These are phyloP conservation scores for Fusarium sarcochroum DNA, from an alignment of 2,329 filamentous ascomycete genomes.

Conservation along the genomic window DNA sequence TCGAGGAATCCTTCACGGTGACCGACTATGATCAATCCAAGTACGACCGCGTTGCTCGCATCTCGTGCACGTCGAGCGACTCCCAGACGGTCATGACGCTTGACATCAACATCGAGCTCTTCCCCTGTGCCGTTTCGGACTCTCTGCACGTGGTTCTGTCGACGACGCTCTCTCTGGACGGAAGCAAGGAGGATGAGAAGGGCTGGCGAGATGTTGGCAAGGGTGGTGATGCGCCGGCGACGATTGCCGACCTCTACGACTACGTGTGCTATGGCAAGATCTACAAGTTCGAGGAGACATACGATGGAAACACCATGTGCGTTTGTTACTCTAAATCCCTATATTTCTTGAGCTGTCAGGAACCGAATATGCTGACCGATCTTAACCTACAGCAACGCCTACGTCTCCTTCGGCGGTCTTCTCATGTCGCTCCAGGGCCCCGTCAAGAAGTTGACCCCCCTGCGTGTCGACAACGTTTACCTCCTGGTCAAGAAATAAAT, in stretches of 20 bases:
- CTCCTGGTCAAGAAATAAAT: conserved; percentile 89
- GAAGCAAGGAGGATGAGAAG: conserved; percentile 80
- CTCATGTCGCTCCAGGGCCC: conserved; percentile 93
- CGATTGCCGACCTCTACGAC: conserved; percentile 83
- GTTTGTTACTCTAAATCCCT: background rate
- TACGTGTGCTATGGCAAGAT: conserved; percentile 93
- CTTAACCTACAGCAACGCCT: conserved; percentile 79
- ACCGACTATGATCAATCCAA: conserved; percentile 85
- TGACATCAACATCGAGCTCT: conserved; percentile 95
- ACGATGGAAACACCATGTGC: conserved; percentile 86
- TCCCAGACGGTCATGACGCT: conserved; percentile 82
- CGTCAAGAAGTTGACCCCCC: conserved; percentile 92
- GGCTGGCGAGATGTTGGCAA: conserved; percentile 85
- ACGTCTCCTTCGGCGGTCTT: conserved; percentile 92
- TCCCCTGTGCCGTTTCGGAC: conserved; percentile 81
- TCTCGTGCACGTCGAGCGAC: conserved; percentile 83
- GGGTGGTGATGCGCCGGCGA: conserved; percentile 67
- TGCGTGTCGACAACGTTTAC: conserved; percentile 95
- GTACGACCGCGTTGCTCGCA: conserved; percentile 94
- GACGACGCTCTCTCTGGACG: conserved; percentile 88
- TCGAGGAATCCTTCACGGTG: conserved; percentile 91
- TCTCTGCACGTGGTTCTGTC: conserved; percentile 85
- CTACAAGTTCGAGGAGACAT: conserved; percentile 87
- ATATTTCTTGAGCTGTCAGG: background rate
- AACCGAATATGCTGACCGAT: conserved; percentile 27